Percentiles rank a stretch among this genome's conserved stretches.
phyloP scores from a whole-genome alignment of 2,329 filamentous ascomycete species.

The Aureobasidium sp. region DNA sequence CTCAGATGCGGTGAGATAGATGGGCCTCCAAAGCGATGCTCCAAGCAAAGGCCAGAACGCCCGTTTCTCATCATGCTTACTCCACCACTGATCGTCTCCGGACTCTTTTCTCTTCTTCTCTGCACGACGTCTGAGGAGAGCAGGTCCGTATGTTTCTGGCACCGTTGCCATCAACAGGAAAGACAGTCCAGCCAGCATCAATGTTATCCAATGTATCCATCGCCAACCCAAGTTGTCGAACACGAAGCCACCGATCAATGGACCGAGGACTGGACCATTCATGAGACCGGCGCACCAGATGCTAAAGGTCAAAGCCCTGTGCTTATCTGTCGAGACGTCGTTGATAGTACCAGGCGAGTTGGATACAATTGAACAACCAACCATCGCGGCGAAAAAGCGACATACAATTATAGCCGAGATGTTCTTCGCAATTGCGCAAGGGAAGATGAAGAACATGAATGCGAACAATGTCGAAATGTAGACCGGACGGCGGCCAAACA shows the following conservation, averaged over 20 bases:
- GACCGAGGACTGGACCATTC: conserved; percentile 39
- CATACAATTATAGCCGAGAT: background rate
- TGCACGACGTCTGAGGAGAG: conserved; percentile 52
- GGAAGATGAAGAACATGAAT: conserved; percentile 6
- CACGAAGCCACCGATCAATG: conserved; percentile 10
- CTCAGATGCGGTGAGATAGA: conserved; percentile 36
- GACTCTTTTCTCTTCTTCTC: conserved; percentile 55
- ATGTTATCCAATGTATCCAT: conserved; percentile 10
- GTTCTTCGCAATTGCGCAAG: background rate
- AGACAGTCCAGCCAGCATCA: conserved; percentile 50
- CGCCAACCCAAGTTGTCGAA: conserved; percentile 12
- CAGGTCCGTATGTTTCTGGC: conserved; percentile 50
- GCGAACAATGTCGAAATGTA: background rate
- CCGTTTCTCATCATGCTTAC: conserved; percentile 62
- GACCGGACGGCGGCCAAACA: conserved; percentile 4
- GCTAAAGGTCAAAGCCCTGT: conserved; percentile 67
- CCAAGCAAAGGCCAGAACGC: conserved; percentile 30
- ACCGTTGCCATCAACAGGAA: conserved; percentile 44
- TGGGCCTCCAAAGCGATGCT: conserved; percentile 35
- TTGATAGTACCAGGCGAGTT: conserved; percentile 73
- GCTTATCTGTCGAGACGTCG: conserved; percentile 68
- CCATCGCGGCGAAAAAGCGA: conserved; percentile 10
- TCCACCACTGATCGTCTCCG: conserved; percentile 64
- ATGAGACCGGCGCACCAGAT: conserved; percentile 73
- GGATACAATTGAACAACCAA: conserved; percentile 1